phyloP scores from a whole-genome alignment of 2,329 filamentous ascomycete genomes.

The Mycogone perniciosa region DNA sequence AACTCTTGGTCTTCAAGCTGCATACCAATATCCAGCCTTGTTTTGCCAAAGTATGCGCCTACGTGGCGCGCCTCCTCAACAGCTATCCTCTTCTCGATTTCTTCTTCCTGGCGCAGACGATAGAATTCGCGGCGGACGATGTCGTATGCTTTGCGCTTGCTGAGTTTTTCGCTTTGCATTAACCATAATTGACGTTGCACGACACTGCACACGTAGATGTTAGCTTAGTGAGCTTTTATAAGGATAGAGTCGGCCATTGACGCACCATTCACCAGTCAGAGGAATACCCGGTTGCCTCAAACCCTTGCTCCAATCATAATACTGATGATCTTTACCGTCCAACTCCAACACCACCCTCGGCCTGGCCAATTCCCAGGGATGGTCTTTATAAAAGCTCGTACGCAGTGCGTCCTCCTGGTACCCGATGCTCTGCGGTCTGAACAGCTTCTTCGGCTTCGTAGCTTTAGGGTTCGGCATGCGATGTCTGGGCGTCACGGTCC shows the following conservation, averaged over 20 bases:
- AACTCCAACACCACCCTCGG: slow-evolving; percentile 79
- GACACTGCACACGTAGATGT: slow-evolving; percentile 53
- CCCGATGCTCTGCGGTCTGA: slow-evolving; percentile 67
- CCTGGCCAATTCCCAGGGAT: slow-evolving; percentile 93
- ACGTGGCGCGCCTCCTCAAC: slow-evolving; percentile 79
- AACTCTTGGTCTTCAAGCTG: slow-evolving; percentile 72
- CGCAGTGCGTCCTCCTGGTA: slow-evolving; percentile 84
- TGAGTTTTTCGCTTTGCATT: slow-evolving; percentile 59
- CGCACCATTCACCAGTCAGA: slow-evolving; percentile 78
- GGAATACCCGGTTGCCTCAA: slow-evolving; percentile 68
- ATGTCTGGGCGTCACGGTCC: slow-evolving; percentile 46
- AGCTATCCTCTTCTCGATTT: slow-evolving; percentile 75
- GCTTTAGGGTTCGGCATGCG: slow-evolving; percentile 34
- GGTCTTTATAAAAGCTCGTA: slow-evolving; percentile 79
- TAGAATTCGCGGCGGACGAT: slow-evolving; percentile 87
- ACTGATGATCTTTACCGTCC: slow-evolving; percentile 73
- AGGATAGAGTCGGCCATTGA: slow-evolving; percentile 3
- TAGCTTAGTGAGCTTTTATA: slow-evolving; percentile 11
- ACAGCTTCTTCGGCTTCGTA: slow-evolving; percentile 62
- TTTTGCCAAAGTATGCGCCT: slow-evolving; percentile 83
- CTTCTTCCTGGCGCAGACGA: slow-evolving; percentile 69
- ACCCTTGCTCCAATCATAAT: slow-evolving; percentile 70
- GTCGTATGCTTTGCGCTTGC: slow-evolving; percentile 72
- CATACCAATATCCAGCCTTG: slow-evolving; percentile 69
- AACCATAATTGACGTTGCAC: slow-evolving; percentile 87